Conservation (phyloP, 306 rosid species). For the Cicer cuneatum region DNA sequence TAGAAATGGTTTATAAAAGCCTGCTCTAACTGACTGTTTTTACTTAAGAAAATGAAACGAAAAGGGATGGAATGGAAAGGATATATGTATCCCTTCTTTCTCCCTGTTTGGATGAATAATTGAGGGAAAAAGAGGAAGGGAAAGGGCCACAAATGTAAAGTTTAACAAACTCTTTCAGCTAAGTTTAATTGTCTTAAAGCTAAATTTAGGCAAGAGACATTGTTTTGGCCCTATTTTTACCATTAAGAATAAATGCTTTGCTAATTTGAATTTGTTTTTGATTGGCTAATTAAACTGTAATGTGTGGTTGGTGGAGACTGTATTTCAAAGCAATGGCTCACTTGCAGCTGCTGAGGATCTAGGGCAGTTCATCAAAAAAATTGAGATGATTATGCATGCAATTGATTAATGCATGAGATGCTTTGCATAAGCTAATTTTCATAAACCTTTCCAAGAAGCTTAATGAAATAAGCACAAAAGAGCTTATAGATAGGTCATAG, state of each 20-base stretch:
- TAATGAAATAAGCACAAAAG: neutral
- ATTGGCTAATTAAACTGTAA: neutral
- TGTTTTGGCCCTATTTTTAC: neutral
- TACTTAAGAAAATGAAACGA: neutral
- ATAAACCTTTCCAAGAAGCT: neutral
- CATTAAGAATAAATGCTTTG: neutral
- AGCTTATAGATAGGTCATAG: conserved; percentile 14
- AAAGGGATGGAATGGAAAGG: neutral
- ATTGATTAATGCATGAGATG: neutral
- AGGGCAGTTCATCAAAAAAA: neutral
- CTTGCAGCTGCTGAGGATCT: neutral
- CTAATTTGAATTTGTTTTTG: neutral
- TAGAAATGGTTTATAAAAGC: neutral
- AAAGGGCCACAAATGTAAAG: conserved; percentile 15
- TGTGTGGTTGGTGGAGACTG: neutral
- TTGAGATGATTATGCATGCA: neutral
- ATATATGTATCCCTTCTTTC: neutral
- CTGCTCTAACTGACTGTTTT: neutral
- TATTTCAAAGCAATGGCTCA: neutral
- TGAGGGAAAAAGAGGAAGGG: conserved; percentile 5
- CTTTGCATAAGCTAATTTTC: neutral
- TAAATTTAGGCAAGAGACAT: conserved; percentile 21
- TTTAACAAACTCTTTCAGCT: no score
- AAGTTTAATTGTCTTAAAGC: no score
- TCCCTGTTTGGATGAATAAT: conserved; percentile 10